A percentile compares a stretch with the other conserved stretches of the same genome.
Evolutionary conservation across 176 grass and related monocot genomes (phyloP).

Genomic region (Zea luxurians): DNA sequence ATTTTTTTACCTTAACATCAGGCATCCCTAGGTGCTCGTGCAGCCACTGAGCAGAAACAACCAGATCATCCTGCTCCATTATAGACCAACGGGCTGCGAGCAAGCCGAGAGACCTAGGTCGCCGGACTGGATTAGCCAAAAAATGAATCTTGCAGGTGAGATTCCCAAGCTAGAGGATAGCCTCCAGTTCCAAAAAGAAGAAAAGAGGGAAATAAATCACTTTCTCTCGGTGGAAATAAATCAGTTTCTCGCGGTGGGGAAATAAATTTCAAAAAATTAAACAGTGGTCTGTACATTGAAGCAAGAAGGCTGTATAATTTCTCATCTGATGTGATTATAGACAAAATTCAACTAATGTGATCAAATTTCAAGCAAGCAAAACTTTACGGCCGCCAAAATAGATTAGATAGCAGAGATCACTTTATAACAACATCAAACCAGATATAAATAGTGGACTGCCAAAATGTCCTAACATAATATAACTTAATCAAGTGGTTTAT

Average conservation of each 20-base stretch:
- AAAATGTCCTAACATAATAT: no score
- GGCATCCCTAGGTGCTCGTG: slow-evolving; percentile 56
- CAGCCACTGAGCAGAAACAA: slow-evolving; percentile 77
- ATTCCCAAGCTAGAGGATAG: slow-evolving; percentile 4
- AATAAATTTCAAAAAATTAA: no score
- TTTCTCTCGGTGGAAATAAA: not conserved
- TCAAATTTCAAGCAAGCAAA: no score
- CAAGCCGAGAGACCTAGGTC: slow-evolving; percentile 23
- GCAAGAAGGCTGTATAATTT: no score
- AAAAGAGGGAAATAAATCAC: not conserved
- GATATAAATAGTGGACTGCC: no score
- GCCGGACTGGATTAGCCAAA: slow-evolving; percentile 18
- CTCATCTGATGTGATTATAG: no score
- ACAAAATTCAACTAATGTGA: no score
- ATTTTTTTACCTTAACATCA: slow-evolving; percentile 62
- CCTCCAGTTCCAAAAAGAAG: not conserved
- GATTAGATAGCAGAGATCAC: no score
- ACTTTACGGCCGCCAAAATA: no score
- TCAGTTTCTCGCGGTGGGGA: not conserved
- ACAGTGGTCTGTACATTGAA: no score
- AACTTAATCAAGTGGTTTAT: no score
- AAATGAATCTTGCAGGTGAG: not conserved
- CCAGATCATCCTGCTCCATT: slow-evolving; percentile 65
- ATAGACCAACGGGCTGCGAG: not conserved
- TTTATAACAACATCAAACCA: no score